A percentile compares a stretch with the other conserved stretches of the same genome.
These are phyloP conservation scores for Neurospora sp. DNA, from an alignment of 495 filamentous ascomycete genomes.

Conservation along the genomic window DNA sequence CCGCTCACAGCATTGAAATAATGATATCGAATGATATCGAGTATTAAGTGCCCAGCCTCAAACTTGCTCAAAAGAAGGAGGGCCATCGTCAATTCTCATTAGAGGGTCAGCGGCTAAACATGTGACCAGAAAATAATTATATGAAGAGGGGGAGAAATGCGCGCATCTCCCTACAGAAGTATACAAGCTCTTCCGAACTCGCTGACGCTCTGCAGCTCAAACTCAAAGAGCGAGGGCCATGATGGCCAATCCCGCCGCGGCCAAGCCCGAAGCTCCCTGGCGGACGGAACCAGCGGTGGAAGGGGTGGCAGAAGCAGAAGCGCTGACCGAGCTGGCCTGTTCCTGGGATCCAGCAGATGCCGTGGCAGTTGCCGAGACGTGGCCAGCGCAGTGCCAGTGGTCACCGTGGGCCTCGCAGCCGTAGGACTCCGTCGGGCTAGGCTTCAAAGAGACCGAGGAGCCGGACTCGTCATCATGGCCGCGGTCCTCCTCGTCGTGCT, in stretches of 20 bases:
- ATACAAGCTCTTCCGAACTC: background rate
- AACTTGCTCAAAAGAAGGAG: background rate
- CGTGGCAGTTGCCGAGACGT: conserved; percentile 10
- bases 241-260: background rate
- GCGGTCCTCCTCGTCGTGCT: conserved; percentile 7
- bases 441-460: conserved; percentile 12
- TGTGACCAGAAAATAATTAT: background rate
- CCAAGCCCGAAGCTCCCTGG: background rate
- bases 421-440: conserved; percentile 26
- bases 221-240: background rate
- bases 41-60: background rate
- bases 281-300: background rate
- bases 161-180: background rate
- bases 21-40: background rate
- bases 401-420: conserved; percentile 29
- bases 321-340: background rate
- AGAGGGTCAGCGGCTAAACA: background rate
- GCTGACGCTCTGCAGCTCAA: background rate
- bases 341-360: background rate
- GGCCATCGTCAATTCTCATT: background rate
- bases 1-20: background rate
- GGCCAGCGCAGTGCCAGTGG: conserved; percentile 32
- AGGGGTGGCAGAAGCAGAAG: background rate
- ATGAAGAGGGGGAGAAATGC: background rate
- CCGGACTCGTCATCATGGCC: conserved; percentile 10